Percentiles rank a stretch among this genome's conserved stretches.
These are phyloP conservation scores for Populus hybrid DNA, from an alignment of 441 rosid genomes.

Conservation along the genomic window DNA sequence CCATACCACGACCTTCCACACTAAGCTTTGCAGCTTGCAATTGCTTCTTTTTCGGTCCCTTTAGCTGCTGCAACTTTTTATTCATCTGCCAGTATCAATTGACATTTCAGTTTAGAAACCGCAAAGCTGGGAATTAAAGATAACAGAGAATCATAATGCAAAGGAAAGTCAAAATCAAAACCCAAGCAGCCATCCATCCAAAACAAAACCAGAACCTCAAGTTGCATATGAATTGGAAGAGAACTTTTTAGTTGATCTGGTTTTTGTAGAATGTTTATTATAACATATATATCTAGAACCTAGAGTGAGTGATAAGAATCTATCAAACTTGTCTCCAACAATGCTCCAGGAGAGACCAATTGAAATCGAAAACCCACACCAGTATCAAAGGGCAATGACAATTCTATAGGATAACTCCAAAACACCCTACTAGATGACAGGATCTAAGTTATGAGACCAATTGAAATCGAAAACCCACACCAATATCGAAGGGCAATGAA, in stretches of 20 bases:
- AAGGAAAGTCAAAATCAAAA: neutral
- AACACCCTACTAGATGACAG: neutral
- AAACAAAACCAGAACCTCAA: neutral
- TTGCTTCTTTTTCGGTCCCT: conserved; percentile 90
- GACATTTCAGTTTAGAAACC: neutral
- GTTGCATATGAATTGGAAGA: neutral
- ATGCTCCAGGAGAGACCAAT: neutral
- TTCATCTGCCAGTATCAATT: conserved; percentile 60
- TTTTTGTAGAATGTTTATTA: neutral
- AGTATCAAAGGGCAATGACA: neutral
- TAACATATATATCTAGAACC: neutral
- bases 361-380: neutral
- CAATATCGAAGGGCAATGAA: no score
- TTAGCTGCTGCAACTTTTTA: conserved; percentile 92
- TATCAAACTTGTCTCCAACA: neutral
- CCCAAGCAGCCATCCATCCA: neutral
- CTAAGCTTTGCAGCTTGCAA: conserved; percentile 88
- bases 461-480: no score
- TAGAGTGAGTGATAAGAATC: neutral
- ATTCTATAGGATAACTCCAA: neutral
- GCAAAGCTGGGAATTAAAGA: neutral
- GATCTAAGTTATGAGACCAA: no score
- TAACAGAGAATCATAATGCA: neutral
- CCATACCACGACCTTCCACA: conserved; percentile 96
- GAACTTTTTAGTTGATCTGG: neutral